Conservation (phyloP, 2,329 filamentous ascomycete genomes). For the Monosporascus sp. region DNA sequence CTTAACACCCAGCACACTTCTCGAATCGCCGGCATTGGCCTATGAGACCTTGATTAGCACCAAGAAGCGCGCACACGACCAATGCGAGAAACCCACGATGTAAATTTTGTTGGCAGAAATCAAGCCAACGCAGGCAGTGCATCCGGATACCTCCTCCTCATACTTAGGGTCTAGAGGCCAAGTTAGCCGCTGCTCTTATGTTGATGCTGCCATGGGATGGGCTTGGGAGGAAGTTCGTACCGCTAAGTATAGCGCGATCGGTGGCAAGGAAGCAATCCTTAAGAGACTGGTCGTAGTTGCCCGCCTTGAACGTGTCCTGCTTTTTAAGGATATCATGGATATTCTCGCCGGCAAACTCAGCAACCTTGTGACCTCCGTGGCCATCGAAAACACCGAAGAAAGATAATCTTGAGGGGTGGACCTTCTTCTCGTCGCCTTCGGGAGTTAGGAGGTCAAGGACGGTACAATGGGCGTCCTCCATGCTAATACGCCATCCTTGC, state of each 20-base stretch:
- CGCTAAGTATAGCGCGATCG: conserved; percentile 90
- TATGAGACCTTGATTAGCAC: conserved; percentile 35
- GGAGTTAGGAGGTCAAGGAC: conserved; percentile 76
- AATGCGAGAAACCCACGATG: conserved; percentile 61
- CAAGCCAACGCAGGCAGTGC: conserved; percentile 87
- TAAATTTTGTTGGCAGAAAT: conserved; percentile 90
- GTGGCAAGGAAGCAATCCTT: conserved; percentile 97
- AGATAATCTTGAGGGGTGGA: conserved; percentile 68
- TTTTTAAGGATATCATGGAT: conserved; percentile 92
- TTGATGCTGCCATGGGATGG: not conserved
- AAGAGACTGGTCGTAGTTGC: conserved; percentile 89
- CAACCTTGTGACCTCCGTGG: conserved; percentile 95
- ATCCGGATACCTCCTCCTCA: conserved; percentile 96
- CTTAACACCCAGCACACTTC: conserved; percentile 92
- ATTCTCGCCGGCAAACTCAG: conserved; percentile 84
- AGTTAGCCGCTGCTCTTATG: conserved; percentile 10
- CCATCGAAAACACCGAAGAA: conserved; percentile 99
- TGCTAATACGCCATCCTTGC: conserved; percentile 99
- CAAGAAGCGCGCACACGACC: conserved; percentile 3
- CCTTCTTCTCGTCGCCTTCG: conserved; percentile 50
- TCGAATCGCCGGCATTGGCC: conserved; percentile 96
- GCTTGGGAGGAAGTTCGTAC: conserved; percentile 47
- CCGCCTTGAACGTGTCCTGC: conserved; percentile 87
- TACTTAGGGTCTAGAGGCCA: conserved; percentile 75
- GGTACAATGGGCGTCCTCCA: conserved; percentile 94